These are phyloP conservation scores for Aspergillus hiratsukae DNA, from an alignment of 2,329 filamentous ascomycete species.

Conservation along the genomic window DNA sequence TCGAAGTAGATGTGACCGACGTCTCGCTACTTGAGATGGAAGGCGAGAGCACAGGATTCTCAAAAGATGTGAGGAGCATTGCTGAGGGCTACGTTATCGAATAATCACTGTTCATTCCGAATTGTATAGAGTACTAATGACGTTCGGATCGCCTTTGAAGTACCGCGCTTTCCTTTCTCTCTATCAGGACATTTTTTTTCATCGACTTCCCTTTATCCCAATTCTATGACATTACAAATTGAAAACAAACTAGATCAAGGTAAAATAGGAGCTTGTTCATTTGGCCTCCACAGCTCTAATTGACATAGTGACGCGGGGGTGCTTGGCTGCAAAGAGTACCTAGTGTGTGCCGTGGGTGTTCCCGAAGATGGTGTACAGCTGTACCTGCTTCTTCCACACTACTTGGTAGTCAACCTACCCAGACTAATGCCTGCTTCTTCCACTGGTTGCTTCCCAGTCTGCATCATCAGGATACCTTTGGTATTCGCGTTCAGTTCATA, in stretches of 20 bases:
- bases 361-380: no score
- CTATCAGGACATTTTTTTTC: conserved; percentile 20
- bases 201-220: conserved; percentile 15
- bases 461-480: no score
- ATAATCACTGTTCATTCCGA: conserved; percentile 24
- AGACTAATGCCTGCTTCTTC: no score
- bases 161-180: conserved; percentile 14
- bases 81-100: conserved; percentile 45
- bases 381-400: no score
- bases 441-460: no score
- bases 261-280: not conserved
- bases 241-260: not conserved
- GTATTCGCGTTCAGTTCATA: not conserved
- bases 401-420: no score
- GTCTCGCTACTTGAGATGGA: conserved; percentile 44
- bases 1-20: conserved; percentile 76
- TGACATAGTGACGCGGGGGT: not conserved
- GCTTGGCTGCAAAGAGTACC: no score
- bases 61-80: conserved; percentile 43
- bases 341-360: no score
- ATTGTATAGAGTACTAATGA: conserved; percentile 38
- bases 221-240: conserved; percentile 1
- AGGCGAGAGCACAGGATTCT: conserved; percentile 41
- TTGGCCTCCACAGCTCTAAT: not conserved
- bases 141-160: conserved; percentile 26